These are phyloP conservation scores for Pterocarpus macrocarpus DNA, from an alignment of 306 rosid species.

Conservation along the genomic window DNA sequence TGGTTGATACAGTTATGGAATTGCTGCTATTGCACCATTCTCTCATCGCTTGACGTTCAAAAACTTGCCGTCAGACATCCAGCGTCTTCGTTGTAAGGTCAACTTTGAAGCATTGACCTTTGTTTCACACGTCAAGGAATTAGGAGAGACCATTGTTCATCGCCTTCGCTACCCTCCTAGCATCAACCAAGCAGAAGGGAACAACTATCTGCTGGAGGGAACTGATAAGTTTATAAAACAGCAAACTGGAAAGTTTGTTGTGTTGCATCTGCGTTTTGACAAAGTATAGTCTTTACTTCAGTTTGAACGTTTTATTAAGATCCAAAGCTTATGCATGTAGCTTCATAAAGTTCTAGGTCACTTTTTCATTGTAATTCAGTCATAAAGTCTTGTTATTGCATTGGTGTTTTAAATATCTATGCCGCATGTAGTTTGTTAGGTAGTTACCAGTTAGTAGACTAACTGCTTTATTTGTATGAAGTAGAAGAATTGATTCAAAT, in stretches of 20 bases:
- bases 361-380: slow-evolving; percentile 20
- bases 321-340: slow-evolving; percentile 9
- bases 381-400: slow-evolving; percentile 33
- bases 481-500: slow-evolving; percentile 33
- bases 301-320: slow-evolving; percentile 20
- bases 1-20: slow-evolving; percentile 78
- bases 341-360: slow-evolving; percentile 13
- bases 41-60: slow-evolving; percentile 97
- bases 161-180: slow-evolving; percentile 68
- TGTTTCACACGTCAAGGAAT: slow-evolving; percentile 78
- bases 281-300: slow-evolving; percentile 62
- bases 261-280: slow-evolving; percentile 93
- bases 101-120: slow-evolving; percentile 92
- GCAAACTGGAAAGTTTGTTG: slow-evolving; percentile 75
- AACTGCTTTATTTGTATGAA: slow-evolving; percentile 29
- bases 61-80: slow-evolving; percentile 86
- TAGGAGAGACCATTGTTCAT: slow-evolving; percentile 74
- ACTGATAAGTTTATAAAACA: slow-evolving; percentile 51
- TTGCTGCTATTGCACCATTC: slow-evolving; percentile 95
- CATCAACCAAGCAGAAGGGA: slow-evolving; percentile 46
- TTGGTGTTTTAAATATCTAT: slow-evolving; percentile 21
- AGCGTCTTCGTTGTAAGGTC: slow-evolving; percentile 91
- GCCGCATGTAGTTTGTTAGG: slow-evolving; percentile 31
- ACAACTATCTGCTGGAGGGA: slow-evolving; percentile 51
- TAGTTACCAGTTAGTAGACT: neutral